Evolutionary conservation across 208 protist genomes (phyloP).

Genomic region (Novymonas esmeraldas): DNA sequence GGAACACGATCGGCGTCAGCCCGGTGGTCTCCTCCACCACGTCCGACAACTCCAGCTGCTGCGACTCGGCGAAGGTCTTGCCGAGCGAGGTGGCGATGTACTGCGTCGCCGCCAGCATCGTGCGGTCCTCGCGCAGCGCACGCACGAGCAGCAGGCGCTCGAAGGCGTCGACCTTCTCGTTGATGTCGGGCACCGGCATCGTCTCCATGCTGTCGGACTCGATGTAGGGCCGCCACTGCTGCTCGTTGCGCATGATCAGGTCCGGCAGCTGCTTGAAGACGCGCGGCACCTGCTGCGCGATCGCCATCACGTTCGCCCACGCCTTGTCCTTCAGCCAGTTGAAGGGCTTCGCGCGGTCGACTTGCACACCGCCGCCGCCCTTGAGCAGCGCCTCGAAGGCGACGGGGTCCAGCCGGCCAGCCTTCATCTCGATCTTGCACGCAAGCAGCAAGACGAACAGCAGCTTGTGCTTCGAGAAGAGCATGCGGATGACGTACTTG

Average conservation of each 20-base stretch:
- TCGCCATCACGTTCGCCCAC: conserved; percentile 96
- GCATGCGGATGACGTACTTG: conserved; percentile 96
- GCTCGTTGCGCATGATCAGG: conserved; percentile 92
- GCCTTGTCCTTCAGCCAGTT: conserved; percentile 95
- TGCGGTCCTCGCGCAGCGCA: conserved; percentile 94
- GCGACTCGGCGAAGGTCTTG: conserved; percentile 91
- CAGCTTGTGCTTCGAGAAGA: conserved; percentile 98
- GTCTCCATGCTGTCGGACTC: conserved; percentile 95
- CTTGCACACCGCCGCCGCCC: conserved; percentile 94
- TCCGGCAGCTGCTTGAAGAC: conserved; percentile 96
- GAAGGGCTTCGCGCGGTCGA: conserved; percentile 93
- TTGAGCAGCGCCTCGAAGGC: conserved; percentile 95
- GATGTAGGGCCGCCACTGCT: conserved; percentile 95
- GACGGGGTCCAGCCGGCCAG: conserved; percentile 67
- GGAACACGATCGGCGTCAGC: conserved; percentile 94
- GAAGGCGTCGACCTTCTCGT: conserved; percentile 94
- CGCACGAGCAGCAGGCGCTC: conserved; percentile 96
- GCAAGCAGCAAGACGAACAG: conserved; percentile 97
- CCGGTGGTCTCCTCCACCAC: conserved; percentile 91
- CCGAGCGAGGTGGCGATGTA: conserved; percentile 95
- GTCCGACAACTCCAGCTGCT: conserved; percentile 89
- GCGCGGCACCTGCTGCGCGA: conserved; percentile 84
- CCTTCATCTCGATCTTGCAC: conserved; percentile 96
- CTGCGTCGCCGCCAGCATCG: conserved; percentile 93
- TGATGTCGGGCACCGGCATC: conserved; percentile 88